These are phyloP conservation scores for Cercospora sojina DNA, from an alignment of 2,329 filamentous ascomycete genomes.

Conservation along the genomic window DNA sequence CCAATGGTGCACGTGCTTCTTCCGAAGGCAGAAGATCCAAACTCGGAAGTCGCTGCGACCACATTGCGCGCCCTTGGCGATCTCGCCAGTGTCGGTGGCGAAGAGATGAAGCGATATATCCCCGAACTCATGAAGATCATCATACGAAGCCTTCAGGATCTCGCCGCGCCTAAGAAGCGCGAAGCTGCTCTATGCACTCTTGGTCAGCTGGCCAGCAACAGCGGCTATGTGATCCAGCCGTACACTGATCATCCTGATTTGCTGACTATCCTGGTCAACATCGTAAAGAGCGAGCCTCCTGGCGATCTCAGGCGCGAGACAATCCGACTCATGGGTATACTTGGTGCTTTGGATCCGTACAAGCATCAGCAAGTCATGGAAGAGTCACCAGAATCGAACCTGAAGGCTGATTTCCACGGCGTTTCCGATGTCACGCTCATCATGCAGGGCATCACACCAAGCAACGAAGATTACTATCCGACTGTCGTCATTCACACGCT, in stretches of 20 bases:
- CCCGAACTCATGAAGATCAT: constrained; percentile 92
- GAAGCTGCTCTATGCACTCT: constrained; percentile 88
- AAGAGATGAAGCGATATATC: constrained; percentile 91
- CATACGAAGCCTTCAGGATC: constrained; percentile 87
- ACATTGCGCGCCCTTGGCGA: constrained; percentile 95
- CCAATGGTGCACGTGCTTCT: constrained; percentile 94
- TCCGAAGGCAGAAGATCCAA: constrained; percentile 83
- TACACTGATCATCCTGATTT: constrained; percentile 94
- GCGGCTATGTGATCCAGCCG: constrained; percentile 94
- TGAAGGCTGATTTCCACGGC: constrained; percentile 62
- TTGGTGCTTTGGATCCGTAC: constrained; percentile 93
- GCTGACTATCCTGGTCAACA: constrained; percentile 86
- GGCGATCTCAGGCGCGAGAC: constrained; percentile 86
- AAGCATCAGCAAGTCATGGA: constrained; percentile 95
- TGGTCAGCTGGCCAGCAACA: constrained; percentile 90
- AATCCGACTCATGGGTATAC: constrained; percentile 92
- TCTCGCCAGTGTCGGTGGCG: constrained; percentile 86
- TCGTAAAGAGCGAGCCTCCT: constrained; percentile 89
- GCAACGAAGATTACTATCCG: constrained; percentile 96
- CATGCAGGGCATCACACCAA: constrained; percentile 95
- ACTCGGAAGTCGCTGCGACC: constrained; percentile 85
- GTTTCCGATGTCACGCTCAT: constrained; percentile 94
- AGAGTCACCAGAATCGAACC: constrained; percentile 76
- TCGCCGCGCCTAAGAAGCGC: constrained; percentile 84
- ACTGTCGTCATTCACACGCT: constrained; percentile 97